phyloP scores from a whole-genome alignment of 495 filamentous ascomycete genomes.

The Trichoderma virens region DNA sequence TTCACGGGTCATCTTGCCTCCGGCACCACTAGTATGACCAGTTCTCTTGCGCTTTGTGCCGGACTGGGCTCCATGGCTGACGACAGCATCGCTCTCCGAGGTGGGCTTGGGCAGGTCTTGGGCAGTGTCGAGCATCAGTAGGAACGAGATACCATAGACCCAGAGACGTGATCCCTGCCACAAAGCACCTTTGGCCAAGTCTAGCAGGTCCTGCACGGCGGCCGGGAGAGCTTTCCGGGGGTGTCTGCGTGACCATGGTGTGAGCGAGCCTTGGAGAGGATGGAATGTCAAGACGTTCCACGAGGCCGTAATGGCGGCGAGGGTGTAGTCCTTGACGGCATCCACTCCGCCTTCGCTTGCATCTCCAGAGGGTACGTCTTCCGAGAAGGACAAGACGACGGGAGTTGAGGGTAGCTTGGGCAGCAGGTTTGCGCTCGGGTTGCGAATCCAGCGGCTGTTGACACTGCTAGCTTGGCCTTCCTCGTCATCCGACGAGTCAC shows the following conservation, averaged over 20 bases:
- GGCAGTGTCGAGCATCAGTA: slow-evolving; percentile 88
- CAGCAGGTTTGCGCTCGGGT: slow-evolving; percentile 58
- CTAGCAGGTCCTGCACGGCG: slow-evolving; percentile 60
- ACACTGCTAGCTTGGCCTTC: slow-evolving; percentile 20
- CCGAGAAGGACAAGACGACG: slow-evolving; percentile 58
- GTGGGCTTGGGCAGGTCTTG: slow-evolving; percentile 51
- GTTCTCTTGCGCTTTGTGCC: slow-evolving; percentile 48
- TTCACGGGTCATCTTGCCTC: slow-evolving; percentile 49
- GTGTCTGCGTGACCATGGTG: slow-evolving; percentile 81
- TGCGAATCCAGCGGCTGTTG: slow-evolving; percentile 49
- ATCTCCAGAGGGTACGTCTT: slow-evolving; percentile 22
- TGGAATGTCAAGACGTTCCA: slow-evolving; percentile 74
- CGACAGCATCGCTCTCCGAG: slow-evolving; percentile 11
- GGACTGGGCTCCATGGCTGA: slow-evolving; percentile 24
- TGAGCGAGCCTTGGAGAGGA: slow-evolving; percentile 61
- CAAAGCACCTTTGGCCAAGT: slow-evolving; percentile 71
- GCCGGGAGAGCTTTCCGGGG: slow-evolving; percentile 64
- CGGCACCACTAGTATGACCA: slow-evolving; percentile 44
- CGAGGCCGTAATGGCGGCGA: slow-evolving; percentile 68
- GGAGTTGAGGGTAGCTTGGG: slow-evolving; percentile 63
- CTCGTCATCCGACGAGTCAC: slow-evolving; percentile 19
- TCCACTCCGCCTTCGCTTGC: slow-evolving; percentile 16
- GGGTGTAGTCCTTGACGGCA: slow-evolving; percentile 41
- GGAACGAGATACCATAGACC: slow-evolving; percentile 76
- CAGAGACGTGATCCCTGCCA: slow-evolving; percentile 80